A percentile compares a stretch with the other conserved stretches of the same genome.
Conservation (phyloP, 768 basidiomycete species). For the Tremella fuciformis region DNA sequence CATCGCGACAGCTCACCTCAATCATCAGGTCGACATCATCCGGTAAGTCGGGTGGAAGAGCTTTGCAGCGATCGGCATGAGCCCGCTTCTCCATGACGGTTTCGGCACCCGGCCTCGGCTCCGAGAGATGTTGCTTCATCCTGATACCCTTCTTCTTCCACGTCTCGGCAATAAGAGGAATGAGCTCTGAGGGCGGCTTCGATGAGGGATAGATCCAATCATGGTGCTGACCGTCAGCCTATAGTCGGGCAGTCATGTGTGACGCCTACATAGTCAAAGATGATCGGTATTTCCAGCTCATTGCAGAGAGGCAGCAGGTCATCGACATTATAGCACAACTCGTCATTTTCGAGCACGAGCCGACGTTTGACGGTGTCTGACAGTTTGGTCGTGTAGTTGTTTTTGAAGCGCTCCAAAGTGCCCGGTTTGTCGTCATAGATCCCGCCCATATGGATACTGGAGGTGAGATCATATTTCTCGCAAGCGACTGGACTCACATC, state of each 20-base stretch:
- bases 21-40: slow-evolving; percentile 71
- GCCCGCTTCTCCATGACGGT: slow-evolving; percentile 81
- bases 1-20: slow-evolving; percentile 54
- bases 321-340: slow-evolving; percentile 86
- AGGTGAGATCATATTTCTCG: slow-evolving; percentile 1
- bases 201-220: slow-evolving; percentile 61
- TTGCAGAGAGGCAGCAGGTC: slow-evolving; percentile 84
- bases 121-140: slow-evolving; percentile 89
- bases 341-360: slow-evolving; percentile 90
- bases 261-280: slow-evolving; percentile 45
- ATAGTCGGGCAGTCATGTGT: neutral
- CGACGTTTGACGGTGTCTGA: slow-evolving; percentile 66
- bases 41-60: slow-evolving; percentile 60
- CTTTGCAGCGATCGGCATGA: slow-evolving; percentile 76
- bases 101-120: slow-evolving; percentile 78
- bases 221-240: slow-evolving; percentile 59
- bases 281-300: slow-evolving; percentile 70
- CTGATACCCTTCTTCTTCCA: slow-evolving; percentile 73
- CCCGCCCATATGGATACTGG: slow-evolving; percentile 63
- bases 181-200: slow-evolving; percentile 63
- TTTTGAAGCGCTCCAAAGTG: slow-evolving; percentile 69
- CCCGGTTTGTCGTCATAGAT: slow-evolving; percentile 75
- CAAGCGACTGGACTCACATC: slow-evolving; percentile 57
- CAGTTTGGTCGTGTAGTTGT: slow-evolving; percentile 63
- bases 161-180: slow-evolving; percentile 68